These are phyloP conservation scores for Citrus inodora DNA, from an alignment of 345 rosid species.

Conservation along the genomic window DNA sequence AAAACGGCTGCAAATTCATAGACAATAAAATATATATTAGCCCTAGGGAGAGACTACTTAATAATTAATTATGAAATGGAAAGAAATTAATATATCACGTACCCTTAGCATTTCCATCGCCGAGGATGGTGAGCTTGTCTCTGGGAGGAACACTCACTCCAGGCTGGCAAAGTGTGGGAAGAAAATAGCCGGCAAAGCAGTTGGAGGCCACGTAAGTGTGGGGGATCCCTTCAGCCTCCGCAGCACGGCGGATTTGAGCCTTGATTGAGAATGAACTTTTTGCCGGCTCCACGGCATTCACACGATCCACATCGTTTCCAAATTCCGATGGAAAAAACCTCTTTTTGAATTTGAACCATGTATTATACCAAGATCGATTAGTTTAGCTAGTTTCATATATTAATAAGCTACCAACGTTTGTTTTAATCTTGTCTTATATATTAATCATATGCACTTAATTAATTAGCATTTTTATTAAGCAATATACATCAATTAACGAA, in stretches of 20 bases:
- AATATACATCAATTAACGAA: no score
- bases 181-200: conserved; percentile 47
- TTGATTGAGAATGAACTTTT: conserved; percentile 38
- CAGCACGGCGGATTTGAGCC: conserved; percentile 43
- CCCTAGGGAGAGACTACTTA: no score
- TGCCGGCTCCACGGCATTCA: conserved; percentile 54
- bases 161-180: conserved; percentile 43
- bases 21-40: background rate
- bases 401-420: no score
- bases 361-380: background rate
- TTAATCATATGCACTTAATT: no score
- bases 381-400: no score
- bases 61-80: no score
- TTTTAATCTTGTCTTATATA: no score
- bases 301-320: conserved; percentile 55
- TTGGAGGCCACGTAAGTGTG: conserved; percentile 47
- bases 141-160: conserved; percentile 57
- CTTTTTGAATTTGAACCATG: conserved; percentile 9
- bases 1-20: conserved; percentile 34
- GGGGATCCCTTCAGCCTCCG: conserved; percentile 59
- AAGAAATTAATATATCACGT: background rate
- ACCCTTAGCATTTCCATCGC: conserved; percentile 63
- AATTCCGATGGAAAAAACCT: conserved; percentile 76
- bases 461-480: no score
- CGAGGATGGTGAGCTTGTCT: conserved; percentile 48